Conservation (phyloP, 129 eudicot genomes). For the Tagetes erecta region DNA sequence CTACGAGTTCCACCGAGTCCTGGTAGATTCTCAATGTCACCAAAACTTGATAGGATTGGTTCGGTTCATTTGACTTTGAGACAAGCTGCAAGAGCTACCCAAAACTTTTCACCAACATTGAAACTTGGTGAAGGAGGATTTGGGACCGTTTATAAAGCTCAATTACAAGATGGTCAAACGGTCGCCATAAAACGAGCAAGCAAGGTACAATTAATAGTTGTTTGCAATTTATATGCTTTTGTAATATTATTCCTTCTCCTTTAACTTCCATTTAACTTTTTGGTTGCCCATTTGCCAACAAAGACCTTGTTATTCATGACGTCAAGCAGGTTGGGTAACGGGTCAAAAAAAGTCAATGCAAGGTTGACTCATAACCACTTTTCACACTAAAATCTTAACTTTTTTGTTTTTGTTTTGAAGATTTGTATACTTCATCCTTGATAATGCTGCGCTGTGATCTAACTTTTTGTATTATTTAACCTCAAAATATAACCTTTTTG, state of each 20-base stretch:
- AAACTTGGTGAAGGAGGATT: constrained; percentile 90
- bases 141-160: constrained; percentile 87
- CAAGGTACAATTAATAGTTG: constrained; percentile 47
- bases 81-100: constrained; percentile 71
- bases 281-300: no score
- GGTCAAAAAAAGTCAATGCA: not conserved
- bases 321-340: not conserved
- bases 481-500: not conserved
- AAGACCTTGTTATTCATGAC: no score
- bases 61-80: constrained; percentile 76
- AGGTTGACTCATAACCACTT: not conserved
- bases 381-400: not conserved
- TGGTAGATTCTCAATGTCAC: constrained; percentile 81
- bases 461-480: not conserved
- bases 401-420: not conserved
- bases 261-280: no score
- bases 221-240: not conserved
- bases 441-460: not conserved
- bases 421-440: not conserved
- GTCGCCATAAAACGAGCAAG: constrained; percentile 93
- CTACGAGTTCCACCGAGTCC: constrained; percentile 85
- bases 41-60: constrained; percentile 65
- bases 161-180: constrained; percentile 66
- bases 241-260: not conserved
- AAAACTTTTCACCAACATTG: constrained; percentile 69